Conservation (phyloP, 164 flowering plant genomes). For the Hamamelis virginiana region DNA sequence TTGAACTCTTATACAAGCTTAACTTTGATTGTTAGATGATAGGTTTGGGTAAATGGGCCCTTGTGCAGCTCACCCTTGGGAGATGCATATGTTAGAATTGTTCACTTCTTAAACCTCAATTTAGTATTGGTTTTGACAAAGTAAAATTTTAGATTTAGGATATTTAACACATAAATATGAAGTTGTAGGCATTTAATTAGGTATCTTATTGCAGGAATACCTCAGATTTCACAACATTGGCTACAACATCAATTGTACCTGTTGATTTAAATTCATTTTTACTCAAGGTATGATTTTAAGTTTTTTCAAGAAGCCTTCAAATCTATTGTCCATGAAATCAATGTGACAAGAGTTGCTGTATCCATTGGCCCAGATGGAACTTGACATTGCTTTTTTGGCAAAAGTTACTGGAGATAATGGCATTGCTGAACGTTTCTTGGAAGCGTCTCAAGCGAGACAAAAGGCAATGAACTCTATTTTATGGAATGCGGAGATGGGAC, state of each 20-base stretch:
- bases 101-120: no score
- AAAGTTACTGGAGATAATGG: slow-evolving; percentile 39
- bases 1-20: no score
- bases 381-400: slow-evolving; percentile 72
- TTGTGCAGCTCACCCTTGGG: no score
- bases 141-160: no score
- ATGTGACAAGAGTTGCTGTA: background rate
- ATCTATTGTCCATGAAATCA: background rate
- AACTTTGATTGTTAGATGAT: no score
- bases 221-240: slow-evolving; percentile 70
- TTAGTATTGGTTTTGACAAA: no score
- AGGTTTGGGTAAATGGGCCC: no score
- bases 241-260: slow-evolving; percentile 79
- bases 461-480: slow-evolving; percentile 59
- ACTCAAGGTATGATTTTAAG: slow-evolving; percentile 51
- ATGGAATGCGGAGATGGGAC: slow-evolving; percentile 77
- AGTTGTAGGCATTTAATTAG: background rate
- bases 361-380: slow-evolving; percentile 72
- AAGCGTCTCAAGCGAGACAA: slow-evolving; percentile 56
- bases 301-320: background rate
- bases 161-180: no score
- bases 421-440: slow-evolving; percentile 33
- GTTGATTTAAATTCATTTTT: slow-evolving; percentile 83
- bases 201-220: slow-evolving; percentile 47
- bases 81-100: no score